Evolutionary conservation across 2,329 filamentous ascomycete genomes (phyloP).

Genomic region (Phyllosticta paracitricarpa): DNA sequence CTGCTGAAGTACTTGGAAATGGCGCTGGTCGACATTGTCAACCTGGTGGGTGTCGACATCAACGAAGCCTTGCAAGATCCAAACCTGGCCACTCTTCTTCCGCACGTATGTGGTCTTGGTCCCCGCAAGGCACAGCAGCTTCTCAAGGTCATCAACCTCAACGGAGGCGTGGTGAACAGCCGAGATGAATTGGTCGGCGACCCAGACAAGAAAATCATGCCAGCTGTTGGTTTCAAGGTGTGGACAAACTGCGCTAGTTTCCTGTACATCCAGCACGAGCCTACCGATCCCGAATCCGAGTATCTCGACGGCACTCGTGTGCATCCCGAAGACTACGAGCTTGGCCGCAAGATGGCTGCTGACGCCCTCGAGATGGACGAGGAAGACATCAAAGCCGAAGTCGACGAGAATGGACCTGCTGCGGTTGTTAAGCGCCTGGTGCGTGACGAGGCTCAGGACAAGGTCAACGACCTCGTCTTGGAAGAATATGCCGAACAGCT

Average conservation of each 20-base stretch:
- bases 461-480: constrained; percentile 89
- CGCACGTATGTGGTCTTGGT: constrained; percentile 83
- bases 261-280: constrained; percentile 78
- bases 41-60: constrained; percentile 88
- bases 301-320: constrained; percentile 95
- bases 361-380: constrained; percentile 94
- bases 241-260: constrained; percentile 98
- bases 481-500: constrained; percentile 97
- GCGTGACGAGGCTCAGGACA: constrained; percentile 84
- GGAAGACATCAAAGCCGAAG: constrained; percentile 93
- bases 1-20: constrained; percentile 79
- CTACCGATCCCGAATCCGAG: constrained; percentile 71
- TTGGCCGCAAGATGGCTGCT: constrained; percentile 95
- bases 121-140: constrained; percentile 81
- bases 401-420: constrained; percentile 77
- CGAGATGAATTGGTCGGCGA: constrained; percentile 85
- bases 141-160: constrained; percentile 82
- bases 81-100: constrained; percentile 77
- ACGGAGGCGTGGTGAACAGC: constrained; percentile 40
- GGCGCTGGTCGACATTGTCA: constrained; percentile 98
- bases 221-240: constrained; percentile 78
- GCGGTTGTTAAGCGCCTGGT: constrained; percentile 94
- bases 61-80: constrained; percentile 78
- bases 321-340: constrained; percentile 95
- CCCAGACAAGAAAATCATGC: constrained; percentile 59